Conservation (phyloP, 2,329 filamentous ascomycete species). For the Cladophialophora carrionii region DNA sequence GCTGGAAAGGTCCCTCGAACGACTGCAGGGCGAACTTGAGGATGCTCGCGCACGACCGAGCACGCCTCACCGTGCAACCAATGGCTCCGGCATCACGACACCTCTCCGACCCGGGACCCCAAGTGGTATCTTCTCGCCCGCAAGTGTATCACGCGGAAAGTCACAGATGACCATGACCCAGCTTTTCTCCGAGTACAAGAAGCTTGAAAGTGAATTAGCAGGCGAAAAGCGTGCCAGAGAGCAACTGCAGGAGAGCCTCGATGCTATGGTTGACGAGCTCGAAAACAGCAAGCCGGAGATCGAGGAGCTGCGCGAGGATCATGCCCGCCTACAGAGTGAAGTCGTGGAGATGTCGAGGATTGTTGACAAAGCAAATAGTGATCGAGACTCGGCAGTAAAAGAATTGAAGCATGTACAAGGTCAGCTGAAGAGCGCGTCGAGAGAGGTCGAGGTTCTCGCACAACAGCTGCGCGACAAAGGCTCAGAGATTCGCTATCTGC, state of each 20-base stretch:
- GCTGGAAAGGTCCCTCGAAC: constrained; percentile 65
- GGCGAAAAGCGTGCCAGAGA: constrained; percentile 74
- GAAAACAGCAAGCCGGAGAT: constrained; percentile 87
- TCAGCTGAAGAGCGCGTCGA: constrained; percentile 64
- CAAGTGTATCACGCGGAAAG: constrained; percentile 52
- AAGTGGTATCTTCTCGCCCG: constrained; percentile 55
- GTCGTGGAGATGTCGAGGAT: constrained; percentile 82
- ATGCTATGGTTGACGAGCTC: constrained; percentile 81
- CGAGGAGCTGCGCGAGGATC: constrained; percentile 79
- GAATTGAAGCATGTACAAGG: constrained; percentile 76
- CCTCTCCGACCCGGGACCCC: constrained; percentile 57
- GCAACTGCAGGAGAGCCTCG: constrained; percentile 74
- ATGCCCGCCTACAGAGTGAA: constrained; percentile 77
- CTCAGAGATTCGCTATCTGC: constrained; percentile 84
- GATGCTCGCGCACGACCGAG: constrained; percentile 51
- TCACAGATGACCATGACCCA: constrained; percentile 67
- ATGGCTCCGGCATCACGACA: constrained; percentile 54
- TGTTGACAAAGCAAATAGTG: constrained; percentile 77
- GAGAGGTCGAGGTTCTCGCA: constrained; percentile 76
- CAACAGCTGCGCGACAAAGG: constrained; percentile 88
- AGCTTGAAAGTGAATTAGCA: constrained; percentile 69
- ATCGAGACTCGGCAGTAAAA: constrained; percentile 77
- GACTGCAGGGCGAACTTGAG: constrained; percentile 60
- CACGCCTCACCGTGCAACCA: constrained; percentile 58
- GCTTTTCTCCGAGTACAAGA: constrained; percentile 64